Percentiles rank a stretch among this genome's conserved stretches.
phyloP scores from a whole-genome alignment of 2,329 filamentous ascomycete species.

The Fusarium sp. region DNA sequence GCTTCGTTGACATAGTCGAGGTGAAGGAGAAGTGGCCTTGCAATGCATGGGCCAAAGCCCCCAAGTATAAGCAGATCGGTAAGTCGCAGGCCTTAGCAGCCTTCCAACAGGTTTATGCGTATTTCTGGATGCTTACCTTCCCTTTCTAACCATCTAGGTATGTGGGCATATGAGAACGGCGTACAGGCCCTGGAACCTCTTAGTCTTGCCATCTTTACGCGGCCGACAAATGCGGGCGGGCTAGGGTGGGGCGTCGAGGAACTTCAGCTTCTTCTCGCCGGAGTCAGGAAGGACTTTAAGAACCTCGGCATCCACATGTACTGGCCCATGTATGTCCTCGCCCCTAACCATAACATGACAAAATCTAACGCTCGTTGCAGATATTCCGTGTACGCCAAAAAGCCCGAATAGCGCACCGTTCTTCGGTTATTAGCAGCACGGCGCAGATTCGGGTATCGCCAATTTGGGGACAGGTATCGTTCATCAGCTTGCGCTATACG shows the following conservation, averaged over 20 bases:
- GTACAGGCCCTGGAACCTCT: background rate
- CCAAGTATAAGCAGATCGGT: conserved; percentile 7
- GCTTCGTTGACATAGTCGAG: background rate
- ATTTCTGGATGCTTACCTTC: background rate
- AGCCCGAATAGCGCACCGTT: background rate
- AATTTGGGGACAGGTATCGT: too few species aligned
- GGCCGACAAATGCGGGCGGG: background rate
- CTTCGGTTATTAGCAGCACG: too few species aligned
- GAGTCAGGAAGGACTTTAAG: conserved; percentile 7
- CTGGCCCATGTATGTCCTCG: background rate
- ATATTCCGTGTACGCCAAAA: background rate
- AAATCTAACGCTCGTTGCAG: background rate
- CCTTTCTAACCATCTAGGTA: background rate
- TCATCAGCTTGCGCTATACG: too few species aligned
- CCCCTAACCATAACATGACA: too few species aligned
- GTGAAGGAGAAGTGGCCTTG: conserved; percentile 5
- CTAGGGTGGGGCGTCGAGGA: background rate
- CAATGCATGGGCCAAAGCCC: background rate
- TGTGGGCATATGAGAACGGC: conserved; percentile 2
- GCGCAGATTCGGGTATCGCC: too few species aligned
- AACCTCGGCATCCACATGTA: conserved; percentile 3
- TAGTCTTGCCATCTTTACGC: background rate
- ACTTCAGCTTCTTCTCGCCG: background rate
- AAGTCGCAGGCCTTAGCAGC: background rate
- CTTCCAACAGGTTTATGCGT: background rate